Evolutionary conservation across 2,329 filamentous ascomycete genomes (phyloP), one percentile per base, ranked within the genome.

Genomic region (Madurella mycetomatis): DNA sequence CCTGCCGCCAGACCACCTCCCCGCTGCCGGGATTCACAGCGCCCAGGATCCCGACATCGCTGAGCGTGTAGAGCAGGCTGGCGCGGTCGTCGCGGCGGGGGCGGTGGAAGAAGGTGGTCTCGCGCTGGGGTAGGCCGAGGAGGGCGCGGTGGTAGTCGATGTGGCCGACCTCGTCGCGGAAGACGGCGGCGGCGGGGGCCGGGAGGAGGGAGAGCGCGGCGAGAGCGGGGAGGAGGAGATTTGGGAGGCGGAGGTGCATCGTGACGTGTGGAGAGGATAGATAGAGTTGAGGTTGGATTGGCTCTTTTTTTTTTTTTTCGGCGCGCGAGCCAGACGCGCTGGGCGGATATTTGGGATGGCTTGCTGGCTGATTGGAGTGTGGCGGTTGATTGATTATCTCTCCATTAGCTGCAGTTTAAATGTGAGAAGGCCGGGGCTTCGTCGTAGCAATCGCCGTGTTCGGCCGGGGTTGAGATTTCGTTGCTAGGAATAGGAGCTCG

Each of bases 71-170:
- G 49, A 99, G 80, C 39, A 99, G 79, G 51, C 89, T 92, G 37
- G 92, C 92, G 70, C 89, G 90, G 59, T 92, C 92, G 62, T 86
- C 83, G 59, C 83, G 80, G 65, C 87, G 81, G 40, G 94, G 92
- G 63, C 86, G 87, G 74, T 96, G 90, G 82, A 97, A 97, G 80
- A 97, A 95, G 63, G 92, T 96, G 57, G 90, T 88, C 59, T 89
- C 83, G 69, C 83, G 77, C 69, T 87, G 87, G 51, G 94, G 91
- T 39, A 89, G 74, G 66, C 94, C 94, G 66, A 99, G 77, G 47
- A 97, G 85, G 61, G 89, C 84, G 75, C 95, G 85, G 73, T 97
- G 92, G 75, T 91, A 97, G 73, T 99, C 94, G 70, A 95, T 83
- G 65, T 90, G 82, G 75, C 86, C 92, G 62, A 95, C 91, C 72